Evolutionary conservation across 2,329 filamentous ascomycete genomes (phyloP).

Genomic region (Aspergillus sp.): DNA sequence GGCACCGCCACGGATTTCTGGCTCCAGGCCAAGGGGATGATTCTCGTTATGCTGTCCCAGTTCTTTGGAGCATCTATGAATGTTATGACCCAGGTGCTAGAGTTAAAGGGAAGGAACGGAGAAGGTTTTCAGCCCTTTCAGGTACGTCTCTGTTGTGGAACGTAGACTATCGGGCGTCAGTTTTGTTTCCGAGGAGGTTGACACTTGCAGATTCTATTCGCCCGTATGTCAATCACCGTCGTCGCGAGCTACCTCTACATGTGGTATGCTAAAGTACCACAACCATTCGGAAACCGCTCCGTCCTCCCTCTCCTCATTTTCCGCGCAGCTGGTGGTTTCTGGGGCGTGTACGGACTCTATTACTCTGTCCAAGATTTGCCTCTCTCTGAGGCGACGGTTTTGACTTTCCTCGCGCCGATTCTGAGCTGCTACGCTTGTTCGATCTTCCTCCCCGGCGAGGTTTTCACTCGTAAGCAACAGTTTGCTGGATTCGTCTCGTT

Average conservation of each 20-base stretch:
- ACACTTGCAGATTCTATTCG: slow-evolving; percentile 64
- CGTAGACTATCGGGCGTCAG: neutral
- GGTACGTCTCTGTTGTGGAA: slow-evolving; percentile 30
- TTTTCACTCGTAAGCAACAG: slow-evolving; percentile 75
- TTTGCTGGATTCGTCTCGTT: slow-evolving; percentile 74
- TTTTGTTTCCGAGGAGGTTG: neutral
- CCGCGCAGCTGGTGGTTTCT: slow-evolving; percentile 70
- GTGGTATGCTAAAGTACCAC: slow-evolving; percentile 65
- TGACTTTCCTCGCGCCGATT: slow-evolving; percentile 81
- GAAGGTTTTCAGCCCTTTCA: slow-evolving; percentile 78
- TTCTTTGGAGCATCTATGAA: slow-evolving; percentile 86
- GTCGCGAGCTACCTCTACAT: slow-evolving; percentile 69
- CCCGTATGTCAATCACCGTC: slow-evolving; percentile 73
- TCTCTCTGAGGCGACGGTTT: slow-evolving; percentile 82
- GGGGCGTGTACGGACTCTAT: slow-evolving; percentile 78
- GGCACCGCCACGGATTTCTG: slow-evolving; percentile 44
- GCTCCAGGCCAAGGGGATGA: slow-evolving; percentile 68
- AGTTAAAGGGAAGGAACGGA: slow-evolving; percentile 64
- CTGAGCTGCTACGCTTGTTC: slow-evolving; percentile 79
- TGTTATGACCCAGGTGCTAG: slow-evolving; percentile 72
- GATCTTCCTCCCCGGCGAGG: slow-evolving; percentile 67
- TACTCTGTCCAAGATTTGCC: slow-evolving; percentile 75
- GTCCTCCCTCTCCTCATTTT: slow-evolving; percentile 67
- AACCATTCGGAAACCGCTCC: slow-evolving; percentile 67
- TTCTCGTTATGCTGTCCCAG: slow-evolving; percentile 72